Percentiles rank a stretch among this genome's conserved stretches.
Conservation (phyloP, 1,284 basidiomycete genomes). For the Trametes versicolor region DNA sequence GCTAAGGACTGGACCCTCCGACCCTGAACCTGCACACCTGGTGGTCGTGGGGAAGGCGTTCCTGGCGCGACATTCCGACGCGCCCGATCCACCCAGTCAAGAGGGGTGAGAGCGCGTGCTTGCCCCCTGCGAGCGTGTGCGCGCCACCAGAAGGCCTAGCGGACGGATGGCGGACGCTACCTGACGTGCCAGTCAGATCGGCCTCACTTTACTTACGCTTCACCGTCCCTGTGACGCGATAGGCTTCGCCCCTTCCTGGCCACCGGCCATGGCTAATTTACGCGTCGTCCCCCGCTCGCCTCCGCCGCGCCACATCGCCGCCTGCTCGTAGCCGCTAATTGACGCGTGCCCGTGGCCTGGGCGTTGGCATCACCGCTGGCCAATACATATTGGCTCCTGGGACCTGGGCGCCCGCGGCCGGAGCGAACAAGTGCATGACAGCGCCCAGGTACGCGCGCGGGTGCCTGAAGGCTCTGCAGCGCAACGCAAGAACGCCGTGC, state of each 20-base stretch:
- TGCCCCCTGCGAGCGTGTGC: neutral
- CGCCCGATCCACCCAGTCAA: neutral
- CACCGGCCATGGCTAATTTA: no score
- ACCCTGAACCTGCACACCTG: no score
- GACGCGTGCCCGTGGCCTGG: no score
- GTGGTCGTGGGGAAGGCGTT: no score
- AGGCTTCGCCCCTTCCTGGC: neutral
- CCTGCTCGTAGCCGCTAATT: no score
- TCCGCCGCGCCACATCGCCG: no score
- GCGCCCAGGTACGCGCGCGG: conserved; percentile 14
- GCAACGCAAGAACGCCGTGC: neutral
- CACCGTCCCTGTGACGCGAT: neutral
- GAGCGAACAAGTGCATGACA: conserved; percentile 5
- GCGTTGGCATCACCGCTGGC: no score
- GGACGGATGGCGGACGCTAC: neutral
- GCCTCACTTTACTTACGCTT: neutral
- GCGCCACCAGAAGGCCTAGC: neutral
- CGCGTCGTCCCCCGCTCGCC: no score
- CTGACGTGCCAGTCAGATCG: neutral
- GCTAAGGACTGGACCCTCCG: conserved; percentile 51
- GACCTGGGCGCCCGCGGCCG: neutral
- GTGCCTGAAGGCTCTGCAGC: conserved; percentile 27
- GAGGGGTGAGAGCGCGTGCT: neutral
- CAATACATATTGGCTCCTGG: no score
- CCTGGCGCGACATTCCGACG: neutral